These are phyloP conservation scores for Leishmania mexicana DNA, from an alignment of 208 protist genomes.

Conservation along the genomic window DNA sequence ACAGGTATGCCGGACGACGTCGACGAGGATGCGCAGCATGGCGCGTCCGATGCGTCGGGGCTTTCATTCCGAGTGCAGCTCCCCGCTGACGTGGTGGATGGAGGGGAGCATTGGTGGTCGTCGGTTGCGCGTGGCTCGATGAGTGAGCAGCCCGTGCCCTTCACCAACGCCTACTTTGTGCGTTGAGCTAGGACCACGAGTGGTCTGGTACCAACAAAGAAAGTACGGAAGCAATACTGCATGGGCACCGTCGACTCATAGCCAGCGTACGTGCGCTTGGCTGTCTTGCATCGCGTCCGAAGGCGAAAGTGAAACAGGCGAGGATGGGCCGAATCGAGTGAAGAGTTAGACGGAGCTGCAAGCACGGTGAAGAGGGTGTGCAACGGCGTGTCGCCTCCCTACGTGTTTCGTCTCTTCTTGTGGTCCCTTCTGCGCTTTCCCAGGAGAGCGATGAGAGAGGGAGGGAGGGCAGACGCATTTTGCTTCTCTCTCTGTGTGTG, in stretches of 20 bases:
- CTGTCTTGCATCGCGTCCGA: neutral
- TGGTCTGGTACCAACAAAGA: neutral
- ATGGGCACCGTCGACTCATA: neutral
- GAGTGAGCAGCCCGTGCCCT: slow-evolving; percentile 31
- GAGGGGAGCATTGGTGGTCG: slow-evolving; percentile 57
- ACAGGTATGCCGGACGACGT: neutral
- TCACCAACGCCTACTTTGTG: slow-evolving; percentile 12
- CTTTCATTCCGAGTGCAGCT: slow-evolving; percentile 61
- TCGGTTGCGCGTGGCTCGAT: slow-evolving; percentile 20
- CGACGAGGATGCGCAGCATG: neutral
- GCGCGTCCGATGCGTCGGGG: slow-evolving; percentile 25
- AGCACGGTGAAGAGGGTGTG: neutral
- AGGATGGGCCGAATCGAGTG: neutral
- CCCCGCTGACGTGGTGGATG: slow-evolving; percentile 65
- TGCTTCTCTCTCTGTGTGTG: too few species aligned
- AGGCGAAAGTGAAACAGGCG: neutral
- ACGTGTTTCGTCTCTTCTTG: neutral
- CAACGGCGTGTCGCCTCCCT: neutral
- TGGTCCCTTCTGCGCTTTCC: neutral
- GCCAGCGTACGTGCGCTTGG: neutral
- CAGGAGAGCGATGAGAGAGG: too few species aligned
- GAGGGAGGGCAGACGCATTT: too few species aligned
- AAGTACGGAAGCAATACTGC: neutral
- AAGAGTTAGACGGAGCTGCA: neutral
- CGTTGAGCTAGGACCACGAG: neutral